These are phyloP conservation scores for Saccharomycopsis babjevae DNA, from an alignment of 805 yeast species.

Conservation along the genomic window DNA sequence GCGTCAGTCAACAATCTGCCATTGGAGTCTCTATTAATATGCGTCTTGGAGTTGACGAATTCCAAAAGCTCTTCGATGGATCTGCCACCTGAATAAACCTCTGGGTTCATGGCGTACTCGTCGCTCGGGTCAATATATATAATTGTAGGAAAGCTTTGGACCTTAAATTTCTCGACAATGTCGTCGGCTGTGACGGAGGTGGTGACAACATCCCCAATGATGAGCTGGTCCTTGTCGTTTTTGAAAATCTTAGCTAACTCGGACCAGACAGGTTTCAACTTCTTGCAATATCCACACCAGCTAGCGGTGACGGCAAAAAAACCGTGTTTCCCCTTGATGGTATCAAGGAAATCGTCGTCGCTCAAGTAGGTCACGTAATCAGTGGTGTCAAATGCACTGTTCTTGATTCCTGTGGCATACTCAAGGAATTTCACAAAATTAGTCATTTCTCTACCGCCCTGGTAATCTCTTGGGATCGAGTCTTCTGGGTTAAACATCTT, in stretches of 20 bases:
- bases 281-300: slow-evolving; percentile 47
- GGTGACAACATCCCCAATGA: slow-evolving; percentile 36
- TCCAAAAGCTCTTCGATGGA: slow-evolving; percentile 41
- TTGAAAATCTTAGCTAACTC: slow-evolving; percentile 36
- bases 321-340: slow-evolving; percentile 27
- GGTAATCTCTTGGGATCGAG: slow-evolving; percentile 35
- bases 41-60: slow-evolving; percentile 37
- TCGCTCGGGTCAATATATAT: slow-evolving; percentile 34
- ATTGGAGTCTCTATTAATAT: slow-evolving; percentile 27
- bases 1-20: slow-evolving; percentile 29
- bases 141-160: slow-evolving; percentile 42
- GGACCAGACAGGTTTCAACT: slow-evolving; percentile 38
- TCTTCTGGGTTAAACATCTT: slow-evolving; percentile 35
- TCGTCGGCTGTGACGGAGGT: slow-evolving; percentile 35
- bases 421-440: slow-evolving; percentile 38
- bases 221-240: slow-evolving; percentile 26
- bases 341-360: slow-evolving; percentile 32
- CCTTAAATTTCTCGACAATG: slow-evolving; percentile 30
- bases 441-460: slow-evolving; percentile 38
- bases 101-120: slow-evolving; percentile 22
- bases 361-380: slow-evolving; percentile 23
- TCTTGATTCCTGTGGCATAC: slow-evolving; percentile 27
- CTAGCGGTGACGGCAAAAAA: slow-evolving; percentile 41
- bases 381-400: slow-evolving; percentile 21
- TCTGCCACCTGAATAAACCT: slow-evolving; percentile 30